phyloP scores from a whole-genome alignment of 352 stramenopile species.

The Phytophthora idaei region DNA sequence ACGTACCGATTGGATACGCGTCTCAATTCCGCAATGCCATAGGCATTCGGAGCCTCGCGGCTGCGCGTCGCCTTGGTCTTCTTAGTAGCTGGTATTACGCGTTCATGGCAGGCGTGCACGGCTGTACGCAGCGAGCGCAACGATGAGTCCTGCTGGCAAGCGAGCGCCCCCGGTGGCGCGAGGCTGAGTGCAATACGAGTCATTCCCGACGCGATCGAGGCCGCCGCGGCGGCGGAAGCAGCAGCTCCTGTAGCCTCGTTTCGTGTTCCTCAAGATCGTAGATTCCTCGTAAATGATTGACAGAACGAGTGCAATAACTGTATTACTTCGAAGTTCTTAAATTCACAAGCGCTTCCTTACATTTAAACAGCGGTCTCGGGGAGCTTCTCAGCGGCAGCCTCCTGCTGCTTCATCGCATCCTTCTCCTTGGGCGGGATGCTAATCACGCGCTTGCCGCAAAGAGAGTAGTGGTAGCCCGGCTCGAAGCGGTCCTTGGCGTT shows the following conservation, averaged over 20 bases:
- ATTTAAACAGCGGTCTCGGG: too few species aligned
- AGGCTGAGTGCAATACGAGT: conserved; percentile 12
- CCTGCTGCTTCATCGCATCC: neutral
- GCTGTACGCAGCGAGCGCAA: conserved; percentile 53
- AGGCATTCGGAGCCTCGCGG: too few species aligned
- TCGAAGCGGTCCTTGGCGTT: conserved; percentile 71
- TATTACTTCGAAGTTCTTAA: too few species aligned
- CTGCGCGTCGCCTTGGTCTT: conserved; percentile 30
- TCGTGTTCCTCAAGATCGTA: too few species aligned
- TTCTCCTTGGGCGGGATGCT: conserved; percentile 60
- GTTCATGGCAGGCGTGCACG: conserved; percentile 48
- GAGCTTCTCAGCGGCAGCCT: too few species aligned
- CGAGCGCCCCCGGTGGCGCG: conserved; percentile 53
- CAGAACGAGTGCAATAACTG: too few species aligned
- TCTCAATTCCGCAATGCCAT: too few species aligned
- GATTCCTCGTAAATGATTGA: too few species aligned
- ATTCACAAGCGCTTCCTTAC: too few species aligned
- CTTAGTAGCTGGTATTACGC: conserved; percentile 35
- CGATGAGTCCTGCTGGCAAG: conserved; percentile 72
- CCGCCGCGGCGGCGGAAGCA: conserved; percentile 23
- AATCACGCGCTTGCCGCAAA: conserved; percentile 28
- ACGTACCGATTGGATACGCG: too few species aligned
- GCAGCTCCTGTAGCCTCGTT: conserved; percentile 18
- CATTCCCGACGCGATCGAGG: conserved; percentile 11
- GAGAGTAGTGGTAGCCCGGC: conserved; percentile 67